These are phyloP conservation scores for Datisca glomerata DNA, from an alignment of 306 rosid species.

Conservation along the genomic window DNA sequence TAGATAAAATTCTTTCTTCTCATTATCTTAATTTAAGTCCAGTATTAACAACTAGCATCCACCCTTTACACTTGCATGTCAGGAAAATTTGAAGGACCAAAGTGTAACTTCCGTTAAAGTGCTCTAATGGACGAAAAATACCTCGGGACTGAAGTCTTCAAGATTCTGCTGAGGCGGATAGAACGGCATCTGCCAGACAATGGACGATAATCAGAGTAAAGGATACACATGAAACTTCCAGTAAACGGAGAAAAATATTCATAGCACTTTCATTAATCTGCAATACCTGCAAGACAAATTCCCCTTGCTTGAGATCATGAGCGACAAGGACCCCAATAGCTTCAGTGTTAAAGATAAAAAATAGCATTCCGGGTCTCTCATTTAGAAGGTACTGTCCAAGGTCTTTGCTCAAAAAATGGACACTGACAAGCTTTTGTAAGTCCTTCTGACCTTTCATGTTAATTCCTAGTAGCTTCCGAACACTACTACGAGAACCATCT, in stretches of 20 bases:
- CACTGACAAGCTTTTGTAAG: slow-evolving; percentile 80
- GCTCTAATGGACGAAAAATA: too few species aligned
- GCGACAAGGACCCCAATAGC: slow-evolving; percentile 95
- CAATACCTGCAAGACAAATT: slow-evolving; percentile 87
- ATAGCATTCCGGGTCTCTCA: slow-evolving; percentile 93
- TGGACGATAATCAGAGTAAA: slow-evolving; percentile 10
- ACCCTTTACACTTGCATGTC: not conserved
- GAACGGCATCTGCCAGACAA: slow-evolving; percentile 62
- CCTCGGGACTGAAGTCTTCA: slow-evolving; percentile 65
- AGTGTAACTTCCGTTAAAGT: too few species aligned
- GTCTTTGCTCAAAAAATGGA: slow-evolving; percentile 76
- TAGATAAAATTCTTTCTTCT: not conserved
- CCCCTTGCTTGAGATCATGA: slow-evolving; percentile 92
- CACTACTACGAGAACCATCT: slow-evolving; percentile 86
- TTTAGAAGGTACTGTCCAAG: slow-evolving; percentile 80
- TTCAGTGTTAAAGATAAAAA: slow-evolving; percentile 76
- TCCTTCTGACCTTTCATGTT: slow-evolving; percentile 77
- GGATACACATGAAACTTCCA: slow-evolving; percentile 14
- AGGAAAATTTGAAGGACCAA: not conserved
- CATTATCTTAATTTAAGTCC: too few species aligned
- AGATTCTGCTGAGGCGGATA: slow-evolving; percentile 91
- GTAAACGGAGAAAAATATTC: slow-evolving; percentile 4
- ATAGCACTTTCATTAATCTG: slow-evolving; percentile 4
- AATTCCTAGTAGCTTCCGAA: slow-evolving; percentile 66
- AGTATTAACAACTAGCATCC: not conserved